Conservation (phyloP, 352 stramenopile species). For the Globisporangium apiculatum region DNA sequence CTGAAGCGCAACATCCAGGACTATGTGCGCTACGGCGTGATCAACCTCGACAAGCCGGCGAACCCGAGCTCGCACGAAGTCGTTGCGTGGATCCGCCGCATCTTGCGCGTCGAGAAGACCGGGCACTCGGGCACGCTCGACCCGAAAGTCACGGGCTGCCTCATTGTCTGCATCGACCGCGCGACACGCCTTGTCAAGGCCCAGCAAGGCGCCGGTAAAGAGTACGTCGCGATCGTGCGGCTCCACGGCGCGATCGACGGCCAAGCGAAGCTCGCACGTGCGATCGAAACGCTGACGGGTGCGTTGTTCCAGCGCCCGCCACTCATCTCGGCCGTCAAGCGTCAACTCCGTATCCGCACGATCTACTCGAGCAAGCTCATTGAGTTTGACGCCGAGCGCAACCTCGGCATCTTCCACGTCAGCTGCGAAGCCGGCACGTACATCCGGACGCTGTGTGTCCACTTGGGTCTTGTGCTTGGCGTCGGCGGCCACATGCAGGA, state of each 20-base stretch:
- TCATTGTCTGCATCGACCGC: conserved; percentile 99
- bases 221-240: conserved; percentile 98
- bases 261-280: conserved; percentile 89
- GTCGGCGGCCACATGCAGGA: conserved; percentile 99
- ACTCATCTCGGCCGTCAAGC: conserved; percentile 99
- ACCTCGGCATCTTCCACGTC: conserved; percentile 97
- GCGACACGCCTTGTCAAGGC: conserved; percentile 91
- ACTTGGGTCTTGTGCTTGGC: conserved; percentile 96
- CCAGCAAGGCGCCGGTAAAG: conserved; percentile 96
- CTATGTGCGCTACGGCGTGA: conserved; percentile 99
- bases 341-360: conserved; percentile 98
- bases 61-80: conserved; percentile 99
- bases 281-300: conserved; percentile 98
- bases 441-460: conserved; percentile 99
- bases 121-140: conserved; percentile 99
- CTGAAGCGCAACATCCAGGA: conserved; percentile 96
- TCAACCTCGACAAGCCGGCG: conserved; percentile 99
- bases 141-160: conserved; percentile 99
- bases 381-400: conserved; percentile 97
- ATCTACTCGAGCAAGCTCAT: conserved; percentile 99
- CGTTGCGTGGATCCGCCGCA: conserved; percentile 99
- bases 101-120: conserved; percentile 99
- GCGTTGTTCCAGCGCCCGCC: conserved; percentile 99
- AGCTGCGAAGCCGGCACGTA: conserved; percentile 99
- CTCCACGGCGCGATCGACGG: conserved; percentile 95